These are phyloP conservation scores for Yamadazyma laniorum DNA, from an alignment of 805 yeast genomes.

Conservation along the genomic window DNA sequence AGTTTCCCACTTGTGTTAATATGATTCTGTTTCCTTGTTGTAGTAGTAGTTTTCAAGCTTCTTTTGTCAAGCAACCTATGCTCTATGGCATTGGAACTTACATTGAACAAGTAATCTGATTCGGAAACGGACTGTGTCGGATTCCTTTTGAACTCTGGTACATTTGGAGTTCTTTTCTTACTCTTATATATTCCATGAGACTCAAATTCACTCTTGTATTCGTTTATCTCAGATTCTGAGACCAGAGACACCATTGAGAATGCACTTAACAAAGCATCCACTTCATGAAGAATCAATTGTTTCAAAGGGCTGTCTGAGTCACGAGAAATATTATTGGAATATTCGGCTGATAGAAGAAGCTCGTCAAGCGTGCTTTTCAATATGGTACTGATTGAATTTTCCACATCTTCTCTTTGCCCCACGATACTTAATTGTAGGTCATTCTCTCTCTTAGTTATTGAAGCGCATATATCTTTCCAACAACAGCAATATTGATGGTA, in stretches of 20 bases:
- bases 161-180: not conserved
- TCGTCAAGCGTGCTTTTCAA: slow-evolving; percentile 9
- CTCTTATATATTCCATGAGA: not conserved
- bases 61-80: slow-evolving; percentile 8
- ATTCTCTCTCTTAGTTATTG: slow-evolving; percentile 26
- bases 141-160: too few species aligned
- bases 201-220: slow-evolving; percentile 4
- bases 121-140: slow-evolving; percentile 3
- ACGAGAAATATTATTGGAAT: not conserved
- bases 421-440: slow-evolving; percentile 17
- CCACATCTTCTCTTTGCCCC: slow-evolving; percentile 6
- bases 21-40: not conserved
- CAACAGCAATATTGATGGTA: slow-evolving; percentile 25
- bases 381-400: slow-evolving; percentile 4
- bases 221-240: not conserved
- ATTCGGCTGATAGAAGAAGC: slow-evolving; percentile 4
- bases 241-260: slow-evolving; percentile 9
- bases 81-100: slow-evolving; percentile 16
- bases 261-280: slow-evolving; percentile 18
- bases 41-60: not conserved
- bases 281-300: slow-evolving; percentile 21
- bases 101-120: slow-evolving; percentile 13
- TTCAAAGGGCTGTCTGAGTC: slow-evolving; percentile 3
- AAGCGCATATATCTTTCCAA: slow-evolving; percentile 27
- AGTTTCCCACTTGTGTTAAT: slow-evolving; percentile 5